A percentile compares a stretch with the other conserved stretches of the same genome.
Evolutionary conservation across 345 rosid species (phyloP).

Genomic region (Brassica nigra): DNA sequence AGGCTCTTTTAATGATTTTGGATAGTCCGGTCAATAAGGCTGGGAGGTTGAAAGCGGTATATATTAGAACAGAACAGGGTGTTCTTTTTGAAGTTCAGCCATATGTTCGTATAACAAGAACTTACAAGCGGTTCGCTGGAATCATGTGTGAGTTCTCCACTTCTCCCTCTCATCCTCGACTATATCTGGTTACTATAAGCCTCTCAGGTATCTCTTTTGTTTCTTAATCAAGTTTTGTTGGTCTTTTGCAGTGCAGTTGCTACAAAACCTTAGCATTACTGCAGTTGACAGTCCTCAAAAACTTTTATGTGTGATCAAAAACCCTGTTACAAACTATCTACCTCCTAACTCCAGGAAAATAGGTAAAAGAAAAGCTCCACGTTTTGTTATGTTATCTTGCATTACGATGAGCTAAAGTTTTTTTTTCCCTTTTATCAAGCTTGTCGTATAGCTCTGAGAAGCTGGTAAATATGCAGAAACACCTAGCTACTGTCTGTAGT

Average conservation of each 20-base stretch:
- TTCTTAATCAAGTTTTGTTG: slow-evolving; percentile 16
- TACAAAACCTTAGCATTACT: slow-evolving; percentile 74
- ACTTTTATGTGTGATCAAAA: slow-evolving; percentile 72
- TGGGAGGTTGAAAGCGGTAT: slow-evolving; percentile 75
- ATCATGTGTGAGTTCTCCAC: slow-evolving; percentile 66
- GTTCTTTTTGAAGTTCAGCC: slow-evolving; percentile 86
- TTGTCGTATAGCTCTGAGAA: slow-evolving; percentile 80
- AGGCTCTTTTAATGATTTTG: slow-evolving; percentile 77
- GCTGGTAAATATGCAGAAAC: slow-evolving; percentile 60
- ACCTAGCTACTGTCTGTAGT: slow-evolving; percentile 51
- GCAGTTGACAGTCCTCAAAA: slow-evolving; percentile 79
- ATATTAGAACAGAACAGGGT: slow-evolving; percentile 82
- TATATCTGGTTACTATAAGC: neutral
- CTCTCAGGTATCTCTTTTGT: neutral
- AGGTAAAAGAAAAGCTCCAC: slow-evolving; percentile 46
- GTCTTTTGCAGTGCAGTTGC: slow-evolving; percentile 70
- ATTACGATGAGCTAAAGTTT: slow-evolving; percentile 5
- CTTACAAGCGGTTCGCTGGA: slow-evolving; percentile 77
- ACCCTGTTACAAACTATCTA: slow-evolving; percentile 66
- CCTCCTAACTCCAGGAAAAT: slow-evolving; percentile 68
- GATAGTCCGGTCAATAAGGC: slow-evolving; percentile 91
- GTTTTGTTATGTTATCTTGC: neutral
- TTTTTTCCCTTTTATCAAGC: slow-evolving; percentile 49
- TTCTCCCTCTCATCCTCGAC: too few species aligned
- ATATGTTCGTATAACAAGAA: slow-evolving; percentile 82